Base-by-base conservation (phyloP, 75 land plant species). In the Pinus tabuliformis region DNA sequence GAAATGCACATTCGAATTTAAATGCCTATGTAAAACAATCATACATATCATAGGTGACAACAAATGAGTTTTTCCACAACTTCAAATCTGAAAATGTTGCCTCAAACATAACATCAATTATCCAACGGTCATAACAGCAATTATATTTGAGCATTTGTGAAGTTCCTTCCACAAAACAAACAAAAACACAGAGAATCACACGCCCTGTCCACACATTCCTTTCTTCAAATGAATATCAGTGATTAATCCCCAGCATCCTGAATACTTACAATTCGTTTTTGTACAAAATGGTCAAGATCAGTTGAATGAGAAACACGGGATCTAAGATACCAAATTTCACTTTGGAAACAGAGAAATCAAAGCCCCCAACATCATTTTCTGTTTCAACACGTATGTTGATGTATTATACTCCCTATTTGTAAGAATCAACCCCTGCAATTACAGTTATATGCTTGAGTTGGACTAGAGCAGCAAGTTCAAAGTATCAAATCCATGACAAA, bases 271-370 rank as follows among this genome's bases (percentile, higher is more conserved):
- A 0, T 14, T 24, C 28, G 36, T 62, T 62, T 62, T 62, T 62
- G 54, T 62, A 62, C 64, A 62, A 24, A 26, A 24, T 62, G 3
- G 15, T 62, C 13, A 12, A 15, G 28, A 24, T 22, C 30, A 24
- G 30, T 62, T 62, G 15, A 62, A 62, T 61, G 26, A 8, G 62
- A 61, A 61, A 61, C 24, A 8, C 8, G 11, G 30, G 30, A 62
- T 28, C 12, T 22, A 62, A 62, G 64, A 62, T 24, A 26, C 30
- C 64, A 62, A 62, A 62, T 12, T 24, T 26, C 30, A 22, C 64
- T 24, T 62, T 24, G 64, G 30, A 24, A 62, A 62, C 64, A 49
- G 30, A 62, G 64, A 28, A 62, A 62, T 62, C 64, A 62, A 62
- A 62, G 30, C 54, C 64, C 64, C 64, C 64, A 62, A 12, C 64